Evolutionary conservation across 177 flowering plant genomes (phyloP).

Genomic region (Telopea speciosissima): DNA sequence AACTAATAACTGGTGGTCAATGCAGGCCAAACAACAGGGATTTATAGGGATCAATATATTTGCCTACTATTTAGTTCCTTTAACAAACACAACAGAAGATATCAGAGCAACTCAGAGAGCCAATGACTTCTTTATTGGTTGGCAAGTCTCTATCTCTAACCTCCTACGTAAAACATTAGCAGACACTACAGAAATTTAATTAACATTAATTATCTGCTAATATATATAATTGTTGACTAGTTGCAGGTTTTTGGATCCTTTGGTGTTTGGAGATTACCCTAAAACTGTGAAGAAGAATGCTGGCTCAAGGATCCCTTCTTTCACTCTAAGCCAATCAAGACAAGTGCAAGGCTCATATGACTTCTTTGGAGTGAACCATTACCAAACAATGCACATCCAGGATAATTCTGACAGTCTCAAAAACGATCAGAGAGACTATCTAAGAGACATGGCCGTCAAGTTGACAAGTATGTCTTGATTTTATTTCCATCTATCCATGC

Average conservation of each 20-base stretch:
- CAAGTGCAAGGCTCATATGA: slow-evolving; percentile 51
- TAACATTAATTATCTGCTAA: background rate
- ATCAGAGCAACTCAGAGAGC: slow-evolving; percentile 24
- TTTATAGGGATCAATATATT: slow-evolving; percentile 25
- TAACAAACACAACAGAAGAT: slow-evolving; percentile 17
- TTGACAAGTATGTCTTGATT: slow-evolving; percentile 13
- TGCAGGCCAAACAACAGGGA: slow-evolving; percentile 28
- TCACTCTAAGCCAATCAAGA: slow-evolving; percentile 34
- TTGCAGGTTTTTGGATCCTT: slow-evolving; percentile 49
- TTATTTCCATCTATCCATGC: background rate
- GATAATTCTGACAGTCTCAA: slow-evolving; percentile 23
- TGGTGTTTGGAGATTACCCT: slow-evolving; percentile 64
- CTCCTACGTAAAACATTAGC: background rate
- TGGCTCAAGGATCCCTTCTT: slow-evolving; percentile 42
- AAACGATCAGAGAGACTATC: slow-evolving; percentile 21
- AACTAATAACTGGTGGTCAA: too few relatives aligned
- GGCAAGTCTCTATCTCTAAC: slow-evolving; percentile 13
- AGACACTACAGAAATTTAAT: too few relatives aligned
- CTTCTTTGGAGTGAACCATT: slow-evolving; percentile 55
- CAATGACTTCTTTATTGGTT: background rate
- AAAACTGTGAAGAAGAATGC: slow-evolving; percentile 34
- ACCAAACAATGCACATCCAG: slow-evolving; percentile 14
- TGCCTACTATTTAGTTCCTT: slow-evolving; percentile 20
- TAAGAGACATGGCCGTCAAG: slow-evolving; percentile 25
- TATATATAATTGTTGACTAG: too few relatives aligned